A percentile compares a stretch with the other conserved stretches of the same genome.
These are phyloP conservation scores for Saitoella complicata DNA, from an alignment of 805 yeast genomes.

Conservation along the genomic window DNA sequence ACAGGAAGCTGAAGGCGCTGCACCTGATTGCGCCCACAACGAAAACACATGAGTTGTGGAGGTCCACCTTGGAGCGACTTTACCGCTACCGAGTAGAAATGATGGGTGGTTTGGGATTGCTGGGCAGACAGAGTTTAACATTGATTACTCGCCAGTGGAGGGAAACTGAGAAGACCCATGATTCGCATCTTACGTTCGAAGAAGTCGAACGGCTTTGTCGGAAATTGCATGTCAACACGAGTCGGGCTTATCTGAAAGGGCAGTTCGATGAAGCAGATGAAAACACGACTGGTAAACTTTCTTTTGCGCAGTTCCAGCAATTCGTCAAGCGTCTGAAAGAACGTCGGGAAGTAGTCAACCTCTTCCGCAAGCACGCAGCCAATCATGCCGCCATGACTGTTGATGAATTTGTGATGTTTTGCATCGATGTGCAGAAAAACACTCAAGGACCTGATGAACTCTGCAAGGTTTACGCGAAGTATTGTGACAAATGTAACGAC, in stretches of 20 bases:
- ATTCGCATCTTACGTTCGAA: slow-evolving; percentile 31
- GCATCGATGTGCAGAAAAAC: slow-evolving; percentile 26
- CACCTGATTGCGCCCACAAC: slow-evolving; percentile 53
- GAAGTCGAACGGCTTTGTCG: slow-evolving; percentile 53
- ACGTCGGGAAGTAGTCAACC: slow-evolving; percentile 40
- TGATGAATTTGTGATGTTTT: slow-evolving; percentile 19
- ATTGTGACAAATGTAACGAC: slow-evolving; percentile 26
- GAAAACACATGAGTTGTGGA: slow-evolving; percentile 37
- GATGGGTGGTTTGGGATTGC: slow-evolving; percentile 44
- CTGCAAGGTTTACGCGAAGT: slow-evolving; percentile 18
- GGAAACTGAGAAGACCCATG: slow-evolving; percentile 11
- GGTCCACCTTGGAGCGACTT: slow-evolving; percentile 38
- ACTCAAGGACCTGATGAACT: slow-evolving; percentile 33
- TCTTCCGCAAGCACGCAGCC: slow-evolving; percentile 27
- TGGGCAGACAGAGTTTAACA: slow-evolving; percentile 22
- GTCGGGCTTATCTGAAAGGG: slow-evolving; percentile 30
- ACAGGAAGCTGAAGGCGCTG: slow-evolving; percentile 53
- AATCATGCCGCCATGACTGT: not conserved
- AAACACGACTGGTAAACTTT: slow-evolving; percentile 34
- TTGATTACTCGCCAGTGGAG: slow-evolving; percentile 14
- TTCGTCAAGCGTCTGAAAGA: slow-evolving; percentile 55
- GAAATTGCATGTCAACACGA: slow-evolving; percentile 57
- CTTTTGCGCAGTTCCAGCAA: slow-evolving; percentile 55
- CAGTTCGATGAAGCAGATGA: slow-evolving; percentile 41
- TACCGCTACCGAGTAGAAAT: slow-evolving; percentile 43